Evolutionary conservation across 2,329 filamentous ascomycete species (phyloP).

Genomic region (Acarospora socialis): DNA sequence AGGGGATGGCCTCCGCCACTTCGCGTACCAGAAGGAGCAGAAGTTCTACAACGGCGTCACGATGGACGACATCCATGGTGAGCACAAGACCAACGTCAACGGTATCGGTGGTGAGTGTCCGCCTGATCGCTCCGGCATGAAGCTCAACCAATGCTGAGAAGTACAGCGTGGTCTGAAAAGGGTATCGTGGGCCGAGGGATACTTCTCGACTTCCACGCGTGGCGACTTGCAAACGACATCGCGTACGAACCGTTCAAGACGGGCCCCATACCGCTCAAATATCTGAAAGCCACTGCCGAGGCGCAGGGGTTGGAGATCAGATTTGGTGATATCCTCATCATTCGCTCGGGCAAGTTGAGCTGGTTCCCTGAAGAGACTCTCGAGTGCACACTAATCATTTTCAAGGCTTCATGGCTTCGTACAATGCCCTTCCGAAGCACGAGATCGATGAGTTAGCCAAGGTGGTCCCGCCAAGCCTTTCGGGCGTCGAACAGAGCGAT

Average conservation of each 20-base stretch:
- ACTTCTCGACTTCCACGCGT: slow-evolving; percentile 33
- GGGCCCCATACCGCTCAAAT: slow-evolving; percentile 29
- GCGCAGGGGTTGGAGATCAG: slow-evolving; percentile 30
- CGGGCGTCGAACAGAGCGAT: slow-evolving; percentile 35
- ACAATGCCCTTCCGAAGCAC: slow-evolving; percentile 23
- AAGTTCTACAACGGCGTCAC: slow-evolving; percentile 26
- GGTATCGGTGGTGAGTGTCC: slow-evolving; percentile 26
- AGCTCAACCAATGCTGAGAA: too few species aligned
- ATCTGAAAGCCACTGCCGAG: slow-evolving; percentile 31
- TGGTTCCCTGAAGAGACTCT: neutral
- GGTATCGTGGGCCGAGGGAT: slow-evolving; percentile 34
- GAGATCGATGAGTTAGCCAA: slow-evolving; percentile 22
- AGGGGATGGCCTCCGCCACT: slow-evolving; percentile 42
- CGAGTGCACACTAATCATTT: neutral
- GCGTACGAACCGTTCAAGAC: slow-evolving; percentile 28
- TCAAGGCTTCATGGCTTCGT: slow-evolving; percentile 30
- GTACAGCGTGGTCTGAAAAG: slow-evolving; percentile 25
- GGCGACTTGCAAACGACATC: slow-evolving; percentile 26
- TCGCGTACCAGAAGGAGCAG: slow-evolving; percentile 33
- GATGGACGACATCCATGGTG: slow-evolving; percentile 21
- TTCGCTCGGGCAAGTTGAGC: slow-evolving; percentile 31
- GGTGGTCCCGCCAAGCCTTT: slow-evolving; percentile 21
- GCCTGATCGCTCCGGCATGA: too few species aligned
- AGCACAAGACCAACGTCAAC: slow-evolving; percentile 24
- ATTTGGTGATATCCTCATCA: slow-evolving; percentile 42